Base-by-base conservation (phyloP, 1,284 basidiomycete species). In the Neonothopanus nambi region DNA sequence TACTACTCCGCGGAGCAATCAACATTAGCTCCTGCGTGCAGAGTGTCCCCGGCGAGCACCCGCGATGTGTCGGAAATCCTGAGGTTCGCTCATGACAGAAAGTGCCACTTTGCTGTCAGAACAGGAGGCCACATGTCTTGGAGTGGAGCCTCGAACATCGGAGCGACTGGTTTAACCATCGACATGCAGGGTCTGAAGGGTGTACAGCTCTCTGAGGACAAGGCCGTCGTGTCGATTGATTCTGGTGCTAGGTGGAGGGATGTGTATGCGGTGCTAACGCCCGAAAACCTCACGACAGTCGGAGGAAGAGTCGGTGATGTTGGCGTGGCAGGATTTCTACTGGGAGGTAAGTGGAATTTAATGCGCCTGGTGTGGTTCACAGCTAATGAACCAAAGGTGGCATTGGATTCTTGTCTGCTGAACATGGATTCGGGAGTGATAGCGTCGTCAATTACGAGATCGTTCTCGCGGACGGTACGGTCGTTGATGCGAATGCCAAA, bases 361-460 rank as follows among this genome's bases (percentile, higher is more conserved):
- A 4, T 30, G 17, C 23, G 7, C 11, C 18, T 36, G n/a, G 17
- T 13, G 18, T 17, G 43, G 18, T n/a, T 3, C 38, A 28, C 11
- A 28, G 26, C 26, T 5, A 28, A 28, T 28, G 11, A 18, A 23
- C 28, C 17, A 12, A 15, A 61, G 62, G 61, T 21, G 62, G 62
- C 17, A 57, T 64, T 18, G 56, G 58, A 18, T 54, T 52, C 15
- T 55, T 61, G 11, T 60, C 59, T 3, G 28, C 43, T 37, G 48
- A 58, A 33, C 50, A 59, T 28, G 59, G 61, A 23, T 60, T 61
- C 33, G 59, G 52, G 21, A 56, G 51, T 44, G 59, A 58, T 15
- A 62, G 60, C 43, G 40, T 62, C 35, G 33, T 62, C 44, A 58
- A 59, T 47, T 63, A 62, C 35, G 55, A 63, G 45, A 41, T 62